Conservation (phyloP, 78 protist species). For the Carpediemonas membranifera region DNA sequence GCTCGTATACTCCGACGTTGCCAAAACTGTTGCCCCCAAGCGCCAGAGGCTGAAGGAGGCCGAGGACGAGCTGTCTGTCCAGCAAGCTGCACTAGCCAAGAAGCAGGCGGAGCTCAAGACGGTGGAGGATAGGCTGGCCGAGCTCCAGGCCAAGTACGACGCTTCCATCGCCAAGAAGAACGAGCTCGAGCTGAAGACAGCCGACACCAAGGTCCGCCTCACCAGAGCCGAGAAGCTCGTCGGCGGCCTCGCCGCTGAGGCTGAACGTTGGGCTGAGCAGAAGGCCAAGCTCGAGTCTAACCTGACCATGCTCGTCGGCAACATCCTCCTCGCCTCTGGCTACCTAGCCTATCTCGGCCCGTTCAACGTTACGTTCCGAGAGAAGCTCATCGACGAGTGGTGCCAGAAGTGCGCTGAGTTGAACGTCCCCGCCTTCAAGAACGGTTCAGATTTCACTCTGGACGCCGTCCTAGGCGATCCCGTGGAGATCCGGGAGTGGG, state of each 20-base stretch:
- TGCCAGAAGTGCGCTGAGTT: not conserved
- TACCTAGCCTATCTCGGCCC: slow-evolving; percentile 66
- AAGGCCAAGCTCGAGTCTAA: not conserved
- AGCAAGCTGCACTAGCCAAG: not conserved
- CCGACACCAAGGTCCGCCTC: slow-evolving; percentile 18
- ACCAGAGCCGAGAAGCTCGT: slow-evolving; percentile 62
- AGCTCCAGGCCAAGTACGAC: slow-evolving; percentile 36
- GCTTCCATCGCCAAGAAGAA: slow-evolving; percentile 2
- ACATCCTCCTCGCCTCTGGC: slow-evolving; percentile 54
- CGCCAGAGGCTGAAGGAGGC: slow-evolving; percentile 28
- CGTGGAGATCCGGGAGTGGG: slow-evolving; percentile 9
- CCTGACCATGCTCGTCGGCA: slow-evolving; percentile 40
- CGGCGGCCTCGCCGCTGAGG: slow-evolving; percentile 16
- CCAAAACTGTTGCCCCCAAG: slow-evolving; percentile 50
- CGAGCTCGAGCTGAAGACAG: slow-evolving; percentile 31
- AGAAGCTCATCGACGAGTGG: slow-evolving; percentile 20
- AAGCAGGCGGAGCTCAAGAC: slow-evolving; percentile 4
- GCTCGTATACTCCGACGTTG: slow-evolving; percentile 31
- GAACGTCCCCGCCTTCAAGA: slow-evolving; percentile 4
- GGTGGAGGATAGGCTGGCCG: slow-evolving; percentile 34
- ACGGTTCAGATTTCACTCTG: slow-evolving; percentile 22
- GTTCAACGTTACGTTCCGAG: slow-evolving; percentile 50
- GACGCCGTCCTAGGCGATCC: slow-evolving; percentile 13
- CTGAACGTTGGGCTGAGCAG: slow-evolving; percentile 8
- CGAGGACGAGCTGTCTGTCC: not conserved